Base-by-base conservation (phyloP, 352 stramenopile genomes). In the Phytopythium oedochilum region DNA sequence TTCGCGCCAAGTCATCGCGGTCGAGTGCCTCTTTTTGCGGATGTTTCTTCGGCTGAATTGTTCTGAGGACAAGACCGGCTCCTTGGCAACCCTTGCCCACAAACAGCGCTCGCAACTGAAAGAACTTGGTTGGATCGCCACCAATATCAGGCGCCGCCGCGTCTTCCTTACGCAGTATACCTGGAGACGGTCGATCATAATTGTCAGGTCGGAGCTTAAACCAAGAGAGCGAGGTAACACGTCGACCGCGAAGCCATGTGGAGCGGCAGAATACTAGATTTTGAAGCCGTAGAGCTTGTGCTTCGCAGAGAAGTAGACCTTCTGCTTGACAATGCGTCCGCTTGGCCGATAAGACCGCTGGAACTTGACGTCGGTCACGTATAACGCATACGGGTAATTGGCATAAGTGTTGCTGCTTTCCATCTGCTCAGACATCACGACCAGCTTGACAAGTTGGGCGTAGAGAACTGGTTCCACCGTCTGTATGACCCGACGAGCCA, bases 211-310 rank as follows among this genome's bases (percentile, higher is more conserved):
- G 2, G 53, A 63, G 2, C 28, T 55, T 2, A 53, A 61, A 1
- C 58, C 43, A 52, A 58, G 54, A 0, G 29, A 31, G 51, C 61
- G 63, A 10, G 15, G 2, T 0, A 38, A 63, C 25, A 61, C 52
- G 20, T 51, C 39, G 17, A 66, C 58, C 1, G 53, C 48, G 0
- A 59, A 0, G 10, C 58, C 53, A 35, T 39, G 51, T 35, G 35
- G 38, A 0, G 53, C 45, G 4, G 60, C 57, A 2, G 36, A n/a
- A n/a, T n/a, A 54, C 36, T 62, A 52, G 43, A 64, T 59, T 46
- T 64, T 62, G 49, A 69, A 61, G 22, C 52, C 53, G 35, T 62
- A 59, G 2, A 62, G 39, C 52, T 69, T 65, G 23, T 69, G 45
- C 36, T 58, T 59, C 0, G 50, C 52, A 2, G 56, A 64, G 40